These are phyloP conservation scores for Alternaria novae-zelandiae DNA, from an alignment of 2,329 filamentous ascomycete genomes.

Conservation along the genomic window DNA sequence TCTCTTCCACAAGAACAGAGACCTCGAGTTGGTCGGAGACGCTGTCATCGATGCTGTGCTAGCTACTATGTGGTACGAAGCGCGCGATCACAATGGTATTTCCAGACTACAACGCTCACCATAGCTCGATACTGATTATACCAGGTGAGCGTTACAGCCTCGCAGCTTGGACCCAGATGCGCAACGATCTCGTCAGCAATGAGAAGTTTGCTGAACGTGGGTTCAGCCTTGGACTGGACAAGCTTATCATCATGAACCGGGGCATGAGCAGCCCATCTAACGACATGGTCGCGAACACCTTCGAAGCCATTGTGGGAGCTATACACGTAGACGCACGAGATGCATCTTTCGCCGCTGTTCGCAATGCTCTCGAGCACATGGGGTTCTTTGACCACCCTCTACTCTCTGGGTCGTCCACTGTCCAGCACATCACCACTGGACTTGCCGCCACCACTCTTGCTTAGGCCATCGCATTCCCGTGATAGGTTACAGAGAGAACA, in stretches of 20 bases:
- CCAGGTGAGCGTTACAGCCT: background rate
- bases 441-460: background rate
- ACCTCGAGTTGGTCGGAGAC: background rate
- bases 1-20: background rate
- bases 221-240: background rate
- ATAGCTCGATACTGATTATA: background rate
- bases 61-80: background rate
- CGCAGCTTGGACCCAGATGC: background rate
- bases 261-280: background rate
- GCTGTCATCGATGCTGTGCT: background rate
- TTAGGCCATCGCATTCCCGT: background rate
- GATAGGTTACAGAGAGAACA: background rate
- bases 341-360: background rate
- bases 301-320: slow-evolving; percentile 4
- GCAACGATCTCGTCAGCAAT: background rate
- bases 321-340: background rate
- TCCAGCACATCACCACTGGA: background rate
- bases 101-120: no score
- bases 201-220: background rate
- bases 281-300: background rate
- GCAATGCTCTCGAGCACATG: slow-evolving; percentile 3
- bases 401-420: background rate
- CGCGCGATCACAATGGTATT: background rate
- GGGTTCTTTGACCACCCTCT: slow-evolving; percentile 9
- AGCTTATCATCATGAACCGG: background rate